Evolutionary conservation across 768 basidiomycete genomes (phyloP).

Genomic region (Rhizopogon sp.): DNA sequence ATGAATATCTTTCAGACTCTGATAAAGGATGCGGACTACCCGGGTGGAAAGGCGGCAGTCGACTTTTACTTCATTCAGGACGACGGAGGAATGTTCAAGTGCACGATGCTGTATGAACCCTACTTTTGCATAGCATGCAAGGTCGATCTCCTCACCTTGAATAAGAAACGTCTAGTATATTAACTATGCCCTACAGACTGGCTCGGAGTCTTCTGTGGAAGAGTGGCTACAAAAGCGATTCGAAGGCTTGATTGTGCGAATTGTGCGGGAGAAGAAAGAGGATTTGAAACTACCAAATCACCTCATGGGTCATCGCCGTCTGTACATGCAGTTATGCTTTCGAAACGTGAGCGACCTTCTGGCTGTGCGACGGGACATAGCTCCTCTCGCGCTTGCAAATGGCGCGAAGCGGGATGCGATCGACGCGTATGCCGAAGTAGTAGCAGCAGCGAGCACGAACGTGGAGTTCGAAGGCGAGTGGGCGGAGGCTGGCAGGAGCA

Average conservation of each 20-base stretch:
- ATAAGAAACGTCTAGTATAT: background rate
- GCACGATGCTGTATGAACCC: constrained; percentile 87
- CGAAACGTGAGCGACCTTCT: constrained; percentile 93
- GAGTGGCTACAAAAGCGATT: constrained; percentile 95
- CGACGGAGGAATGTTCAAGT: constrained; percentile 95
- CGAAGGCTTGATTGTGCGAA: constrained; percentile 78
- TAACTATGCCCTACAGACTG: constrained; percentile 44
- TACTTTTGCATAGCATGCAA: constrained; percentile 94
- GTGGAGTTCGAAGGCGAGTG: constrained; percentile 68
- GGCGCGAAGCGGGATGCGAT: constrained; percentile 91
- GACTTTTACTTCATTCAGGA: constrained; percentile 98
- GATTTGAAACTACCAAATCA: constrained; percentile 96
- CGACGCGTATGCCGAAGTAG: constrained; percentile 96
- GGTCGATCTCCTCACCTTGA: constrained; percentile 38
- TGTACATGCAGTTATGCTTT: constrained; percentile 87
- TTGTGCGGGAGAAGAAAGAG: constrained; percentile 82
- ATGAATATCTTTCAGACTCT: constrained; percentile 52
- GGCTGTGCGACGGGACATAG: constrained; percentile 78
- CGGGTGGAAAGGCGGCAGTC: constrained; percentile 83
- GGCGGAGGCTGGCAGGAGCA: constrained; percentile 39
- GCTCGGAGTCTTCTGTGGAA: constrained; percentile 85
- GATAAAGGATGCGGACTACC: constrained; percentile 79
- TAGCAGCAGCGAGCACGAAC: constrained; percentile 66
- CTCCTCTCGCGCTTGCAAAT: constrained; percentile 87
- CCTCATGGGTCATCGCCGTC: constrained; percentile 86